These are phyloP conservation scores for Tricholoma terreum DNA, from an alignment of 768 basidiomycete genomes.

Conservation along the genomic window DNA sequence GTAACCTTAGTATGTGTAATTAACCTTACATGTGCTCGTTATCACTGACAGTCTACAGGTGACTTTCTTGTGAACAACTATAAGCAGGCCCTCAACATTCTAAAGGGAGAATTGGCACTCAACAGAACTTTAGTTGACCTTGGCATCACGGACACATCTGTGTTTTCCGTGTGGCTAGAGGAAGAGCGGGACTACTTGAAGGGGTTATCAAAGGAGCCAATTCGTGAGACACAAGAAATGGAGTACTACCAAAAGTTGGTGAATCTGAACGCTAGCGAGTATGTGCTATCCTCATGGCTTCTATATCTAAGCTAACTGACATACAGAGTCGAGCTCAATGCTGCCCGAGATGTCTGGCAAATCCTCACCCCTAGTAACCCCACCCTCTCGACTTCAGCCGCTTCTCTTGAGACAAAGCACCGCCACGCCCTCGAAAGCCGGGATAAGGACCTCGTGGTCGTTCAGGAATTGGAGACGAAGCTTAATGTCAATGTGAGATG, in stretches of 20 bases:
- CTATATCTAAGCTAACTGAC: neutral
- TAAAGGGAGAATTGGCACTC: neutral
- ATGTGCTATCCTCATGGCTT: neutral
- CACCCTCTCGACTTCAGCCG: neutral
- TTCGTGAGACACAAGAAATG: neutral
- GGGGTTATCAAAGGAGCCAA: constrained; percentile 1
- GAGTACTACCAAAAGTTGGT: neutral
- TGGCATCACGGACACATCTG: neutral
- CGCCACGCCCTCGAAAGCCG: neutral
- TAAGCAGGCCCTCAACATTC: neutral
- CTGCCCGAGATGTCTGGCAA: neutral
- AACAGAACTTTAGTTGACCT: neutral
- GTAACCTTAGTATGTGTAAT: constrained; percentile 6
- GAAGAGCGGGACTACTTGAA: neutral
- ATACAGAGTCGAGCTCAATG: neutral
- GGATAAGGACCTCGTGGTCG: neutral
- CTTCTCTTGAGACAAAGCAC: neutral
- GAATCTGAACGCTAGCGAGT: neutral
- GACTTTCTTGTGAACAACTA: neutral
- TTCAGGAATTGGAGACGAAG: neutral
- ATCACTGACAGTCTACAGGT: neutral
- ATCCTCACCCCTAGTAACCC: neutral
- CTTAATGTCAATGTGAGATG: neutral
- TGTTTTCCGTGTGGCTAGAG: neutral
- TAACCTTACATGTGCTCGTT: too few relatives aligned